Conservation (phyloP, 2,329 filamentous ascomycete species). For the Capronia americana region DNA sequence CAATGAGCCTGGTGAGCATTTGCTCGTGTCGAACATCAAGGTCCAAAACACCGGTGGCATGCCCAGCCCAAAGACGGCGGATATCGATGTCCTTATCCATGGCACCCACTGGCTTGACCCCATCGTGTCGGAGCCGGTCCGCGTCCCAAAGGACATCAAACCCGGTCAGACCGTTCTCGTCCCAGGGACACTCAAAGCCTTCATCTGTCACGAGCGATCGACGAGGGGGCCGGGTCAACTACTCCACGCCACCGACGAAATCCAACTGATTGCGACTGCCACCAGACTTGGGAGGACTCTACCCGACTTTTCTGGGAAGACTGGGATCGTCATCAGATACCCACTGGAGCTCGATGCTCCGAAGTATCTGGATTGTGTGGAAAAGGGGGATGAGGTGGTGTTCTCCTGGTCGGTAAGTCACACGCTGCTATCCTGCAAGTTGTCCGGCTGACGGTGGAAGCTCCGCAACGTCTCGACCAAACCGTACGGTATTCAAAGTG, state of each 20-base stretch:
- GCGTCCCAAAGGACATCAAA: slow-evolving; percentile 5
- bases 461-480: slow-evolving; percentile 7
- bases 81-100: slow-evolving; percentile 11
- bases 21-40: slow-evolving; percentile 30
- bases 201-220: slow-evolving; percentile 1
- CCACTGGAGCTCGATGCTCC: neutral
- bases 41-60: slow-evolving; percentile 19
- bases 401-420: slow-evolving; percentile 8
- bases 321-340: neutral
- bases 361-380: slow-evolving; percentile 6
- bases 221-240: neutral
- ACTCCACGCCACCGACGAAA: slow-evolving; percentile 2
- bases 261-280: slow-evolving; percentile 4
- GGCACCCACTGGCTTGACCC: slow-evolving; percentile 8
- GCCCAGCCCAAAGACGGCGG: slow-evolving; percentile 6
- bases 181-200: slow-evolving; percentile 1
- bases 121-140: neutral
- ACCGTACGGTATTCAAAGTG: neutral
- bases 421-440: neutral
- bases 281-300: neutral
- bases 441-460: neutral
- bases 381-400: slow-evolving; percentile 1
- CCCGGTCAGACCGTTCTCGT: slow-evolving; percentile 2
- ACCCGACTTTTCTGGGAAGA: slow-evolving; percentile 1
- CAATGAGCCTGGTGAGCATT: slow-evolving; percentile 36